These are phyloP conservation scores for Fusarium newnesense DNA, from an alignment of 2,329 filamentous ascomycete species.

Conservation along the genomic window DNA sequence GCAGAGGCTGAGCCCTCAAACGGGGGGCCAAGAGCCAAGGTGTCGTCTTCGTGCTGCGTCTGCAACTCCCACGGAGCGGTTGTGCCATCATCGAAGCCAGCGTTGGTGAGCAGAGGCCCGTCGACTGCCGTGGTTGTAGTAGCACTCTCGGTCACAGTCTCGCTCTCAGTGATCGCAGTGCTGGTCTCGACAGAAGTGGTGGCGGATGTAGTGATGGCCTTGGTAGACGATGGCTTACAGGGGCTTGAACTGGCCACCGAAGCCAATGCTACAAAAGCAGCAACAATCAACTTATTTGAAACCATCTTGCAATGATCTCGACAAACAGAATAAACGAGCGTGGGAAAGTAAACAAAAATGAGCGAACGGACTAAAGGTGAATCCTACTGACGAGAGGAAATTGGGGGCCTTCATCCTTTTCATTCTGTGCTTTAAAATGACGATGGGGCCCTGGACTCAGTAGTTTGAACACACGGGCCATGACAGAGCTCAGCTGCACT, in stretches of 20 bases:
- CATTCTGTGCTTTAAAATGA: background rate
- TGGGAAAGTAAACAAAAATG: background rate
- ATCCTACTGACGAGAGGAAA: background rate
- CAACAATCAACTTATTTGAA: background rate
- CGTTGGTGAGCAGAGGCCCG: background rate
- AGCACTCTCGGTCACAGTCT: background rate
- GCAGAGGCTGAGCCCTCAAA: background rate
- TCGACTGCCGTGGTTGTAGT: accelerated
- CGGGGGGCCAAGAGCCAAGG: background rate
- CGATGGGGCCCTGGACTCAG: background rate
- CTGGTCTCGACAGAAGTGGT: background rate
- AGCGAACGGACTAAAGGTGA: background rate
- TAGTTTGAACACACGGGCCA: background rate
- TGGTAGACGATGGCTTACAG: background rate
- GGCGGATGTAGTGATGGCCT: background rate
- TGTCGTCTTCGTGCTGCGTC: accelerated
- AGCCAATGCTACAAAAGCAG: background rate
- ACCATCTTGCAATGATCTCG: background rate
- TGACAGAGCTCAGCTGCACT: background rate
- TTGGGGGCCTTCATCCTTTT: background rate
- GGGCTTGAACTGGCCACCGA: background rate
- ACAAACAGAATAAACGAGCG: background rate
- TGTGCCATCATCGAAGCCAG: background rate
- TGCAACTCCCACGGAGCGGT: background rate
- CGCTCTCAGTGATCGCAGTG: background rate